Evolutionary conservation across 495 filamentous ascomycete genomes (phyloP), one percentile per base, ranked within the genome.

Genomic region (Cercophora newfieldiana): DNA sequence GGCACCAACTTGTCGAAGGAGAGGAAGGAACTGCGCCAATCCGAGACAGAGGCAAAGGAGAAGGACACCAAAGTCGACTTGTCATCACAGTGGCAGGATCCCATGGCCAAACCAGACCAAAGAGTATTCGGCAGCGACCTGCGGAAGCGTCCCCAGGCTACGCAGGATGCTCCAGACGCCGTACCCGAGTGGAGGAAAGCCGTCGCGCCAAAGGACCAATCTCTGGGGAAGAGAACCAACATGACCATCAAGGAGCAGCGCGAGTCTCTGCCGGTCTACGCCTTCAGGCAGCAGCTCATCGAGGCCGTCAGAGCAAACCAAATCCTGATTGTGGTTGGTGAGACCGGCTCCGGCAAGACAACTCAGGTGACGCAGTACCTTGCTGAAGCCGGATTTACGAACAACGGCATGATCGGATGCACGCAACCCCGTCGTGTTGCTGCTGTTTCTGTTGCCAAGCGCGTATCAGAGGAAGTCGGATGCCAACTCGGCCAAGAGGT

Each of bases 341-440:
- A 98, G 74, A 99, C 96, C 66, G 96, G 96, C 25, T 96, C 92
- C 4, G 96, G 96, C 64, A 99, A 99, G 74, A 99, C 95, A 0
- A 99, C 95, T 0, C 95, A 99, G 74, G 71, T 99, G 29, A 96
- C 95, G 0, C 95, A 99, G 70, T 99, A 93, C 68, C 82, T 99
- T 2, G 93, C 93, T 16, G 95, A 99, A 75, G 94, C 85, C 56
- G 95, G 95, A 1, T 98, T 93, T 72, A 90, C 88, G 7, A 91
- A 95, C 67, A 80, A 89, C 64, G 96, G 95, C 47, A 93, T 97
- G 71, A 97, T 99, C 68, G 95, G 95, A 22, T 99, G 96, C 75
- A 99, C 95, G 2, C 95, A 99, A 69, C 95, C 95, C 48, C 91
- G 95, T 66, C 92, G 96, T 82, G 95, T 99, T 2, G 95, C 95